Conservation (phyloP, 768 basidiomycete genomes). For the Tylopilus subfusipes region DNA sequence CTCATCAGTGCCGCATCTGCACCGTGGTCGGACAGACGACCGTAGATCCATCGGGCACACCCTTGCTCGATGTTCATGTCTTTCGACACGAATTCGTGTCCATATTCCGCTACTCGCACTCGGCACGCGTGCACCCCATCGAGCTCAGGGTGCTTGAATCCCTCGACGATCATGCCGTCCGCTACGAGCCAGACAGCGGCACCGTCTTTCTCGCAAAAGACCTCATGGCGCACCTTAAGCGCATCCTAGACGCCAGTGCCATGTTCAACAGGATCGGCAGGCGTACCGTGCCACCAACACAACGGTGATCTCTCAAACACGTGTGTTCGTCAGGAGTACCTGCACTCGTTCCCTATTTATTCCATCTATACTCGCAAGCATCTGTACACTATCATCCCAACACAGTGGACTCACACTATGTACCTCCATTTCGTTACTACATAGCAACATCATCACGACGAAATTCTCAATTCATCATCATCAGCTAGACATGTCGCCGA, state of each 20-base stretch:
- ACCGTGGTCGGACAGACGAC: constrained; percentile 20
- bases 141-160: constrained; percentile 49
- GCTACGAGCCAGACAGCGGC: constrained; percentile 57
- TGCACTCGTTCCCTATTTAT: constrained; percentile 5
- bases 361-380: constrained; percentile 4
- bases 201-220: constrained; percentile 58
- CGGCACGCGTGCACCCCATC: constrained; percentile 35
- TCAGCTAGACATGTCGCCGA: not conserved
- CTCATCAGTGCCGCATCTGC: not conserved
- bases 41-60: constrained; percentile 10
- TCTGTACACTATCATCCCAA: constrained; percentile 18
- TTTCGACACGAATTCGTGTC: constrained; percentile 56
- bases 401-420: not conserved
- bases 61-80: constrained; percentile 23
- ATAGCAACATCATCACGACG: not conserved
- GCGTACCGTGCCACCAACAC: constrained; percentile 5
- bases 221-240: constrained; percentile 26
- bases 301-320: constrained; percentile 4
- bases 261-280: constrained; percentile 12
- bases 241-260: constrained; percentile 27
- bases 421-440: not conserved
- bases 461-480: not conserved
- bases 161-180: constrained; percentile 45
- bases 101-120: constrained; percentile 58
- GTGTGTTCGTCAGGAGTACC: not conserved